Base-by-base conservation (phyloP, 331 rosid genomes). In the Pyrus hybrid region DNA sequence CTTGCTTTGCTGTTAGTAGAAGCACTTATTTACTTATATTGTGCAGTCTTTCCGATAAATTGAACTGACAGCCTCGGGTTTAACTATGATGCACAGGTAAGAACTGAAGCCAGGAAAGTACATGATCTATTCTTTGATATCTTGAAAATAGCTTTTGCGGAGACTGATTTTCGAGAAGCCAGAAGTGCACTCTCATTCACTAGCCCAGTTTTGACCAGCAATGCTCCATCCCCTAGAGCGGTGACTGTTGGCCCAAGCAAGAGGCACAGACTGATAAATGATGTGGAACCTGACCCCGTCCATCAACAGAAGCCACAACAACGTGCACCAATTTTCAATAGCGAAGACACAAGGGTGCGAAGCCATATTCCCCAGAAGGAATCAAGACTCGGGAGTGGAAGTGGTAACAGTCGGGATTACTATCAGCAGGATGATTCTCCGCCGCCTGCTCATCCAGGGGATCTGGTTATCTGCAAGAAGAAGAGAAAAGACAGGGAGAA, bases 401-500 rank as follows among this genome's bases (percentile, higher is more conserved):
- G 86, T 13, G 86, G 88, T 43, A 83, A 78, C 72, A 62, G 82
- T 62, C 83, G 89, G 60, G 96, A 90, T 78, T 96, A 87, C 71
- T 74, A 35, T 82, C 96, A 74, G 72, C 91, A 71, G 72, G 96
- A 85, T 35, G 93, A 89, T 77, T 79, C 91, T 72, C 86, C 88
- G 1, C 60, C 80, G 72, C 93, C 78, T 29, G 85, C 99, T 67
- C 99, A 95, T 90, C 99, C 99, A 3, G 98, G 99, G 20, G 96
- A 95, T 74, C 91, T 95, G 65, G 99, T 95, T 68, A 91, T 95
- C 58, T 95, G 99, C 88, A 95, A 92, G 89, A 95, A 92, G 91
- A 95, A 87, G 85, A 92, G 99, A 83, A 95, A 95, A 75, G 99
- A 95, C 63, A 78, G 99, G 83, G 99, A 95, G 73, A 95, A 95